phyloP scores from a whole-genome alignment of 306 rosid genomes.

The Fragaria vesca region DNA sequence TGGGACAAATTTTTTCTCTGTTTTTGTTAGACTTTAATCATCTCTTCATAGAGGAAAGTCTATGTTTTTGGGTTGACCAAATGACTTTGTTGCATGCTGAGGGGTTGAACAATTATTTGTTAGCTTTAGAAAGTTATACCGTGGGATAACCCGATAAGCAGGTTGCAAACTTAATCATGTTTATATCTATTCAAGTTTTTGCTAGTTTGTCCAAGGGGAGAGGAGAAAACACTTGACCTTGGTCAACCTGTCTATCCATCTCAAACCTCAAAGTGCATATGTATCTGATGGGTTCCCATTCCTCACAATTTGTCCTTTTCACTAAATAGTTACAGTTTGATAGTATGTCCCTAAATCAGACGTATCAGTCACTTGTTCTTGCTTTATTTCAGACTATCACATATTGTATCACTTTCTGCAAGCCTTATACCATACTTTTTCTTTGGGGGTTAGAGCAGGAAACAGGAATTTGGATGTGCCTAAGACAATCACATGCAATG shows the following conservation, averaged over 20 bases:
- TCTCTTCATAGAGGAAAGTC: background rate
- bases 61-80: background rate
- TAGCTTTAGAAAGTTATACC: background rate
- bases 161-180: background rate
- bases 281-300: background rate
- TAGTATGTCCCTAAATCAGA: background rate
- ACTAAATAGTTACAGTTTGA: background rate
- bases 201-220: background rate
- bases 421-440: constrained; percentile 2
- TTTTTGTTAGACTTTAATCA: background rate
- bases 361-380: background rate
- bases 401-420: background rate
- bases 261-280: background rate
- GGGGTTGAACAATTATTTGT: background rate
- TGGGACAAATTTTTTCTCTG: background rate
- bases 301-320: background rate
- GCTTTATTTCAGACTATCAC: background rate
- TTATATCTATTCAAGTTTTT: background rate
- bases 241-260: background rate
- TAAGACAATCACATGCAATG: constrained; percentile 71
- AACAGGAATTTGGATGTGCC: constrained; percentile 54
- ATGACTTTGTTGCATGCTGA: background rate
- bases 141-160: background rate
- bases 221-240: background rate
- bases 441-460: constrained; percentile 54